Evolutionary conservation across 2,329 filamentous ascomycete genomes (phyloP).

Genomic region (Curvularia lunata): DNA sequence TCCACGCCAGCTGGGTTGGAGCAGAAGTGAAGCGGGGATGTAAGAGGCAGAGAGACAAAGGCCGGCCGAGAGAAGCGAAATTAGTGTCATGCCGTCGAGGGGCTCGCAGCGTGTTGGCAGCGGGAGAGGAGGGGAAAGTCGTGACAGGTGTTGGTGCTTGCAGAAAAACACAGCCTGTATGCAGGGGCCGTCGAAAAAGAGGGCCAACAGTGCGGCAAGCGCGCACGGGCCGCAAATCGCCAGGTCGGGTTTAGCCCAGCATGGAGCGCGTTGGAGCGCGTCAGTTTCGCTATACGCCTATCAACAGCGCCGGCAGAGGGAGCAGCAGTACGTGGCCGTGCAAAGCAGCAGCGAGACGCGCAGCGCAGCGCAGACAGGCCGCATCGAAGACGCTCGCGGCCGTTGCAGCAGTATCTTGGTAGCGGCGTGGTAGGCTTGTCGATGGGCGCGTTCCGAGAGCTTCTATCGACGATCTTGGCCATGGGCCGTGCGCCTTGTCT

Average conservation of each 20-base stretch:
- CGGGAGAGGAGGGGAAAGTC: constrained; percentile 26
- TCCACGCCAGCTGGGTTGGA: constrained; percentile 27
- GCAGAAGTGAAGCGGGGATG: not conserved
- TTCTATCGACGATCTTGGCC: constrained; percentile 22
- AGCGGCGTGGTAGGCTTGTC: constrained; percentile 10
- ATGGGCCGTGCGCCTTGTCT: constrained; percentile 13
- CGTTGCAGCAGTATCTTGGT: constrained; percentile 11
- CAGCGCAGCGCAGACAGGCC: constrained; percentile 5
- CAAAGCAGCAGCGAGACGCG: constrained; percentile 11
- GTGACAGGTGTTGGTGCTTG: constrained; percentile 39
- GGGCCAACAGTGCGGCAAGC: constrained; percentile 7
- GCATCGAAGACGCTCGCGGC: constrained; percentile 2
- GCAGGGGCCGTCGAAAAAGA: constrained; percentile 28
- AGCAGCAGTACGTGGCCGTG: constrained; percentile 13
- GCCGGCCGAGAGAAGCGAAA: constrained; percentile 6
- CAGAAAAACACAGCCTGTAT: constrained; percentile 21
- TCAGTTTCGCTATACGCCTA: constrained; percentile 22
- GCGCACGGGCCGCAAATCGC: constrained; percentile 20
- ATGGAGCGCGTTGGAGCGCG: constrained; percentile 29
- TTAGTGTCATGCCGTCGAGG: constrained; percentile 11
- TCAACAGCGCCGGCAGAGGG: constrained; percentile 4
- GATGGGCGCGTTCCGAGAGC: constrained; percentile 16
- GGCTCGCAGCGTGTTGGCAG: constrained; percentile 20
- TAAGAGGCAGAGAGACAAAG: not conserved
- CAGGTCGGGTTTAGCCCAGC: constrained; percentile 14